Evolutionary conservation across 805 yeast species (phyloP).

Genomic region (Yarrowia hollandica): DNA sequence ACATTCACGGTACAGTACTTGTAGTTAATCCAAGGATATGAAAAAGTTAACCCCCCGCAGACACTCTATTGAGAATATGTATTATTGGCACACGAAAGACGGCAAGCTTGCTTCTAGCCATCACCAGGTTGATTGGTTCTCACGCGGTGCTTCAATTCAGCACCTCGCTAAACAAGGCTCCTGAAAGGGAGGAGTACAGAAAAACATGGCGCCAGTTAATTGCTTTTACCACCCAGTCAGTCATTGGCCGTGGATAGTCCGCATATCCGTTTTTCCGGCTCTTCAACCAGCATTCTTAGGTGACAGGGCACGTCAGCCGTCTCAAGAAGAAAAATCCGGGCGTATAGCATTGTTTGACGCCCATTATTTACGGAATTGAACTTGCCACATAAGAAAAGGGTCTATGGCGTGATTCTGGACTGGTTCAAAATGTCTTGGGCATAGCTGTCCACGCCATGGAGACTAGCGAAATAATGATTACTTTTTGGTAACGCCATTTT

Average conservation of each 20-base stretch:
- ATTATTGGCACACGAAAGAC: too few relatives aligned
- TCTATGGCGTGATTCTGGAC: neutral
- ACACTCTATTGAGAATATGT: too few relatives aligned
- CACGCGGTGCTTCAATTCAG: neutral
- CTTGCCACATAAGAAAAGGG: neutral
- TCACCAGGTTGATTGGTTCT: slow-evolving; percentile 11
- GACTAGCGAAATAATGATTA: neutral
- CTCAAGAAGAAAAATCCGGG: neutral
- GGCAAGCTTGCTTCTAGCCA: neutral
- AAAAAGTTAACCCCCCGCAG: too few relatives aligned
- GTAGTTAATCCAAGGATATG: too few relatives aligned
- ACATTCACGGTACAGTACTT: too few relatives aligned
- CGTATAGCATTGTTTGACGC: neutral
- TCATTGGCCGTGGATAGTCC: neutral
- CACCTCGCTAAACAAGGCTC: slow-evolving; percentile 10
- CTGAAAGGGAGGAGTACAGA: neutral
- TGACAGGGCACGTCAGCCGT: too few relatives aligned
- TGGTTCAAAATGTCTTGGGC: neutral
- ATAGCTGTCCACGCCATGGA: neutral
- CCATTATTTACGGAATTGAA: neutral
- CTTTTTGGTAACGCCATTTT: neutral
- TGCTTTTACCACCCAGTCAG: neutral
- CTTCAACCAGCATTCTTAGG: too few relatives aligned
- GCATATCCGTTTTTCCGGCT: neutral
- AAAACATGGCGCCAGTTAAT: slow-evolving; percentile 4